Conservation (phyloP, 768 basidiomycete species). For the Polyporus arcularius region DNA sequence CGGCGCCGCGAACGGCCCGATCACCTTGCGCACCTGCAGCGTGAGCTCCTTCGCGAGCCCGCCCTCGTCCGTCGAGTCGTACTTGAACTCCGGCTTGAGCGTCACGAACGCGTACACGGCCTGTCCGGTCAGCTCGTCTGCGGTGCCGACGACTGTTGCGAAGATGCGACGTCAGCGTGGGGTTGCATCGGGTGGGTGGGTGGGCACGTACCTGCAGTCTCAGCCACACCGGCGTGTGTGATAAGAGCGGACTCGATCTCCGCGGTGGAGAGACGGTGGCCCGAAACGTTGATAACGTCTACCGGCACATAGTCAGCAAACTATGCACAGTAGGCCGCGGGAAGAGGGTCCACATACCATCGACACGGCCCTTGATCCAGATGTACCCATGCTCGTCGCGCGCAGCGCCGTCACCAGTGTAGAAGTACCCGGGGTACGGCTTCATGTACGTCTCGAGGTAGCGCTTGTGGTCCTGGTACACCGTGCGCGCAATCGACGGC, state of each 20-base stretch:
- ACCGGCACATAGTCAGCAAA: no score
- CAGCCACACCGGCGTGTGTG: conserved; percentile 91
- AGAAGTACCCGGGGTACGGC: conserved; percentile 90
- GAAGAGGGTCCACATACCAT: conserved; percentile 79
- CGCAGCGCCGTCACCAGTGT: conserved; percentile 96
- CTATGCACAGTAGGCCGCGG: no score
- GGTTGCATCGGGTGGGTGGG: not conserved
- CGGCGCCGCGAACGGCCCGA: conserved; percentile 96
- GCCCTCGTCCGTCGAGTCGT: conserved; percentile 68
- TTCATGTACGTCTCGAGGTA: conserved; percentile 79
- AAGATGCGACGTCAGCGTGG: not conserved
- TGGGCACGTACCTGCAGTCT: conserved; percentile 68
- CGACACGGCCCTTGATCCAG: conserved; percentile 98
- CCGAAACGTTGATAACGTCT: conserved; percentile 98
- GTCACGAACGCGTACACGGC: conserved; percentile 95
- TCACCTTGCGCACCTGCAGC: conserved; percentile 95
- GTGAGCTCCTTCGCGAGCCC: conserved; percentile 83
- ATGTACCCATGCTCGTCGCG: conserved; percentile 96
- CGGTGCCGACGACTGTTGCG: conserved; percentile 69
- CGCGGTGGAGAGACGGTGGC: conserved; percentile 94
- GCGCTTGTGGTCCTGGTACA: conserved; percentile 87
- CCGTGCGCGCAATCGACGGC: conserved; percentile 94
- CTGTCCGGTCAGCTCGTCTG: conserved; percentile 89
- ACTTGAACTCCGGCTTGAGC: conserved; percentile 90
- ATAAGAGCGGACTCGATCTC: conserved; percentile 98